These are phyloP conservation scores for Cutaneotrichosporon sp. DNA, from an alignment of 1,284 basidiomycete species.

Conservation along the genomic window DNA sequence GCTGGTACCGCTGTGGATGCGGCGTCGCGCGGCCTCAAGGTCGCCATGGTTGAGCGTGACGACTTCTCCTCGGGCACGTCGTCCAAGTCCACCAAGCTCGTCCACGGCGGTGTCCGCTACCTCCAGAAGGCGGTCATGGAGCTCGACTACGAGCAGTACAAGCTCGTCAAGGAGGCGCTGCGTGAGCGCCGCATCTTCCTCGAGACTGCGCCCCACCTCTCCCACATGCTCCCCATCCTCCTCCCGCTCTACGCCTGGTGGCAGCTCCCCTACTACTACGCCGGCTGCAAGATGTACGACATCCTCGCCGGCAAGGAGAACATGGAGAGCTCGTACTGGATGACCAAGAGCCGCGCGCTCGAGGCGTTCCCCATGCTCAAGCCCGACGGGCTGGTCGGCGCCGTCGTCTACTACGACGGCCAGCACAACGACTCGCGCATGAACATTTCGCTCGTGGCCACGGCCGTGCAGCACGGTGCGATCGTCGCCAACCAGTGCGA, in stretches of 20 bases:
- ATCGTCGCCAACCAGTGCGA: constrained; percentile 88
- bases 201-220: constrained; percentile 93
- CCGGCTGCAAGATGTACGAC: constrained; percentile 96
- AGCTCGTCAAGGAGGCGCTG: constrained; percentile 90
- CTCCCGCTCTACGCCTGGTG: constrained; percentile 68
- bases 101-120: constrained; percentile 96
- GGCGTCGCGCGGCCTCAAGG: constrained; percentile 84
- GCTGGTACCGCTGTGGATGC: constrained; percentile 94
- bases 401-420: constrained; percentile 96
- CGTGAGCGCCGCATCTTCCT: constrained; percentile 92
- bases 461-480: constrained; percentile 90
- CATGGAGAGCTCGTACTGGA: constrained; percentile 93
- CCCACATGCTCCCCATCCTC: constrained; percentile 74
- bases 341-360: constrained; percentile 89
- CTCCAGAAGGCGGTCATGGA: constrained; percentile 95
- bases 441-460: constrained; percentile 94
- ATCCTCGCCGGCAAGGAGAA: constrained; percentile 92
- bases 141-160: constrained; percentile 93
- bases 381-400: constrained; percentile 90
- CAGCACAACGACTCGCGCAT: constrained; percentile 99
- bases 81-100: constrained; percentile 95
- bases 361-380: constrained; percentile 77
- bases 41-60: constrained; percentile 89
- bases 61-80: constrained; percentile 94
- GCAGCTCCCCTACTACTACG: constrained; percentile 96